A percentile compares a stretch with the other conserved stretches of the same genome.
Evolutionary conservation across 2,329 filamentous ascomycete species (phyloP).

Genomic region (Calonectria ilicicola): DNA sequence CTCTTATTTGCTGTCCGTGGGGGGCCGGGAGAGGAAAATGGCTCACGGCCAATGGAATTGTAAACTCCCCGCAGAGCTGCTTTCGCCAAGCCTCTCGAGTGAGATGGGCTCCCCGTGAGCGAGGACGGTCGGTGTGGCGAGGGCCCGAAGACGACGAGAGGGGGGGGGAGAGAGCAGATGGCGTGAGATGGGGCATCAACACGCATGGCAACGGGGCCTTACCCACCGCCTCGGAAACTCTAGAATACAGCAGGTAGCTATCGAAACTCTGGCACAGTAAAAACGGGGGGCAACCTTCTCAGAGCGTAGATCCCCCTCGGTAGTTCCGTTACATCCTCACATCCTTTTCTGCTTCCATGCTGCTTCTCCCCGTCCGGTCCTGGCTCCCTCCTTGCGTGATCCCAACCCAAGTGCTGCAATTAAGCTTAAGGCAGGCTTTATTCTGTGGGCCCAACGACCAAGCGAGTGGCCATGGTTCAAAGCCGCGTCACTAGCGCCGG

Average conservation of each 20-base stretch:
- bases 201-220: background rate
- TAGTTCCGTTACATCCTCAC: background rate
- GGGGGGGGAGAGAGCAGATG: background rate
- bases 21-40: conserved; percentile 34
- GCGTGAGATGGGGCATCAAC: background rate
- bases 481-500: conserved; percentile 21
- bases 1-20: conserved; percentile 31
- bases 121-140: conserved; percentile 9
- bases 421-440: conserved; percentile 37
- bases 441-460: conserved; percentile 22
- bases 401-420: background rate
- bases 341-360: background rate
- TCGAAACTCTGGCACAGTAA: background rate
- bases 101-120: conserved; percentile 35
- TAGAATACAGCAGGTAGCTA: background rate
- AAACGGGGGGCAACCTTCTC: background rate
- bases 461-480: background rate
- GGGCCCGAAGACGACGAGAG: background rate
- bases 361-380: background rate
- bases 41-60: conserved; percentile 35
- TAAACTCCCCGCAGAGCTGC: conserved; percentile 27
- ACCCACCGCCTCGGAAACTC: background rate
- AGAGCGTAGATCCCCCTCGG: background rate
- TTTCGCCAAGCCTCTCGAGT: conserved; percentile 1
- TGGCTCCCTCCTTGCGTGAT: background rate